Conservation (phyloP, 1,284 basidiomycete species). For the Melampsora americana region DNA sequence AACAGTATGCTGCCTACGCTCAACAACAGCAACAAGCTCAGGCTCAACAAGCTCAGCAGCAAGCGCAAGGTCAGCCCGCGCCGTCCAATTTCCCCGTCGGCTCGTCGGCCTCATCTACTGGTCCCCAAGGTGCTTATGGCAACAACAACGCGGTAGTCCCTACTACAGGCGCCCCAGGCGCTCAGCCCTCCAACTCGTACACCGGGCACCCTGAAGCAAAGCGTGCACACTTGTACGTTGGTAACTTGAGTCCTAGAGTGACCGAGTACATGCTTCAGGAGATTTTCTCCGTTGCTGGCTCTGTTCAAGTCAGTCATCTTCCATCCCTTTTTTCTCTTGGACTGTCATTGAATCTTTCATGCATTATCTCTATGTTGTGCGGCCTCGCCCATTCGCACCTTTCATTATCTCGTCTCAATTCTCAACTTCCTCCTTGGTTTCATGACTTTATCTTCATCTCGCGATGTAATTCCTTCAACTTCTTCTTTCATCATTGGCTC, state of each 20-base stretch:
- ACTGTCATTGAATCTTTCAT: slow-evolving; percentile 38
- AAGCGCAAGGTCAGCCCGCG: slow-evolving; percentile 27
- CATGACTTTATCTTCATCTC: slow-evolving; percentile 47
- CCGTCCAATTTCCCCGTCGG: slow-evolving; percentile 37
- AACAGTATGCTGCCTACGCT: slow-evolving; percentile 43
- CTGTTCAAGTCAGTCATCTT: slow-evolving; percentile 45
- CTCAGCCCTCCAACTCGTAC: slow-evolving; percentile 41
- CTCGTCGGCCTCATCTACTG: slow-evolving; percentile 22
- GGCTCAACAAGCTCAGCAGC: slow-evolving; percentile 24
- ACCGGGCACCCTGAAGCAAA: slow-evolving; percentile 38
- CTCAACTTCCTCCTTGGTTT: neutral
- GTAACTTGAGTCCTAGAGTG: slow-evolving; percentile 88
- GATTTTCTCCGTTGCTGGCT: slow-evolving; percentile 62
- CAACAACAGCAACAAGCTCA: slow-evolving; percentile 38
- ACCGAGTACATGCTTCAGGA: slow-evolving; percentile 60
- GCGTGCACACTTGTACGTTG: slow-evolving; percentile 90
- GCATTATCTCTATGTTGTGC: slow-evolving; percentile 16
- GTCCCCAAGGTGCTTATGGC: slow-evolving; percentile 28
- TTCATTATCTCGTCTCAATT: neutral
- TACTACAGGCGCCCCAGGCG: slow-evolving; percentile 13
- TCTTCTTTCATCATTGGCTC: neutral
- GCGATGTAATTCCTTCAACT: slow-evolving; percentile 35
- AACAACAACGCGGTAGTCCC: slow-evolving; percentile 35
- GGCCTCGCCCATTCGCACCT: neutral
- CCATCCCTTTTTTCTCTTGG: slow-evolving; percentile 18